Evolutionary conservation across 495 filamentous ascomycete genomes (phyloP).

Genomic region (Penicillium argentinense): DNA sequence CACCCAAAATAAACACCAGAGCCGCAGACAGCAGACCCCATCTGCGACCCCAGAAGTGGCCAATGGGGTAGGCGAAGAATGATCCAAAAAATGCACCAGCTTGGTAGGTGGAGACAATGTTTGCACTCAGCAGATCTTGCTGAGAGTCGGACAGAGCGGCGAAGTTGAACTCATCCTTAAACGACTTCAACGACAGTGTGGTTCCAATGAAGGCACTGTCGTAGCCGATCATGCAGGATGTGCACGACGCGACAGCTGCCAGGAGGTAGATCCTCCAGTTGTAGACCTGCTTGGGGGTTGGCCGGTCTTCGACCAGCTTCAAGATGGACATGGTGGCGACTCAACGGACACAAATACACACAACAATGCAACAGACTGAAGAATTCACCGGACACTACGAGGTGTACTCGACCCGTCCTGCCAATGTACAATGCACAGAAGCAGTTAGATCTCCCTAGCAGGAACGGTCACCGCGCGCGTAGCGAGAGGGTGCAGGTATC

Average conservation of each 20-base stretch:
- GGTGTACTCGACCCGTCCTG: constrained; percentile 3
- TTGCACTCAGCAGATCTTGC: constrained; percentile 58
- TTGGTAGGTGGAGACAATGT: constrained; percentile 70
- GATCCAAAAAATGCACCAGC: constrained; percentile 70
- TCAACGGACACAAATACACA: neutral
- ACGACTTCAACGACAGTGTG: constrained; percentile 64
- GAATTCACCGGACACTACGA: neutral
- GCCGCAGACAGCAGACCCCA: constrained; percentile 53
- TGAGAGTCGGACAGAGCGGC: constrained; percentile 33
- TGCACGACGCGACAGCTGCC: constrained; percentile 67
- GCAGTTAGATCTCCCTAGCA: constrained; percentile 4
- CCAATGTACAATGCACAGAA: constrained; percentile 13
- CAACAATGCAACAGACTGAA: neutral
- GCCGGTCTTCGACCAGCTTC: constrained; percentile 64
- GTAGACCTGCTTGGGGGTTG: constrained; percentile 68
- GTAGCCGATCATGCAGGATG: constrained; percentile 74
- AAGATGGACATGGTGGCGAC: constrained; percentile 56
- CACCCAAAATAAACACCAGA: constrained; percentile 60
- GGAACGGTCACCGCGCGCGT: neutral
- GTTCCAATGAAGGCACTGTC: constrained; percentile 74
- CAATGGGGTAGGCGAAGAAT: constrained; percentile 58
- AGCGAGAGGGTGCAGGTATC: constrained; percentile 1
- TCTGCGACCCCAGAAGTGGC: constrained; percentile 57
- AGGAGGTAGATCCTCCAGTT: constrained; percentile 73
- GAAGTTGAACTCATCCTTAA: constrained; percentile 62